Evolutionary conservation across 139 green algal species (phyloP).

Genomic region (Choricystis sp.): DNA sequence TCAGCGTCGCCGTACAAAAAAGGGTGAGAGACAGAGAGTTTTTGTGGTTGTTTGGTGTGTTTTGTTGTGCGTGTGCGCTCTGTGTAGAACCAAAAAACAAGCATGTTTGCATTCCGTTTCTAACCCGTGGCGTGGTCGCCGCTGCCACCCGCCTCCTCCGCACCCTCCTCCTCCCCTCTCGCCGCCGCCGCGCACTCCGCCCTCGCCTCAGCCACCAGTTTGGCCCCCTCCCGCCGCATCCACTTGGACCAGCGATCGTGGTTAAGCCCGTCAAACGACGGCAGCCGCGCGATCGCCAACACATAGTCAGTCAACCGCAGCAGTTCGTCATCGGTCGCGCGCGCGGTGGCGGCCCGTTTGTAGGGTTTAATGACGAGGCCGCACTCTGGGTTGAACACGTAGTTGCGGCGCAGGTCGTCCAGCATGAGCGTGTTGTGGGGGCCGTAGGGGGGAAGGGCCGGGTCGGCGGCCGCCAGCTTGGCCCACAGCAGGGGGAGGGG

Average conservation of each 20-base stretch:
- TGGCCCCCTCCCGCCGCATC: background rate
- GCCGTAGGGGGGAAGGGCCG: no score
- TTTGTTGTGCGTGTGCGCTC: no score
- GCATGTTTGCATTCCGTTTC: background rate
- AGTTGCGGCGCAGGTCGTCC: constrained; percentile 88
- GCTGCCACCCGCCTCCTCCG: background rate
- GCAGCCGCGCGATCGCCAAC: constrained; percentile 41
- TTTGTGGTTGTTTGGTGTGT: background rate
- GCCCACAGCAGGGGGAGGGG: constrained; percentile 71
- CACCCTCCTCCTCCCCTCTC: background rate
- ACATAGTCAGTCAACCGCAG: constrained; percentile 65
- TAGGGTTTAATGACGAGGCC: constrained; percentile 87
- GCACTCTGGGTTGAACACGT: constrained; percentile 72
- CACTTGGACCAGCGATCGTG: constrained; percentile 55
- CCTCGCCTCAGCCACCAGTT: background rate
- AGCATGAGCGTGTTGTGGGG: constrained; percentile 88
- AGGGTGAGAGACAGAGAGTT: background rate
- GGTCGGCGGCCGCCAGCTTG: constrained; percentile 39
- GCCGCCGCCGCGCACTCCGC: no score
- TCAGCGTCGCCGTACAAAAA: background rate
- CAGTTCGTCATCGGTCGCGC: constrained; percentile 70
- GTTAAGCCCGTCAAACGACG: constrained; percentile 40
- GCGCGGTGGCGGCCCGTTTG: constrained; percentile 52
- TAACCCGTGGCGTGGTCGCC: background rate
- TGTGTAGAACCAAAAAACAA: background rate